A percentile compares a stretch with the other conserved stretches of the same genome.
phyloP scores from a whole-genome alignment of 140 eudicot genomes.

The Erigeron philadelphicus region DNA sequence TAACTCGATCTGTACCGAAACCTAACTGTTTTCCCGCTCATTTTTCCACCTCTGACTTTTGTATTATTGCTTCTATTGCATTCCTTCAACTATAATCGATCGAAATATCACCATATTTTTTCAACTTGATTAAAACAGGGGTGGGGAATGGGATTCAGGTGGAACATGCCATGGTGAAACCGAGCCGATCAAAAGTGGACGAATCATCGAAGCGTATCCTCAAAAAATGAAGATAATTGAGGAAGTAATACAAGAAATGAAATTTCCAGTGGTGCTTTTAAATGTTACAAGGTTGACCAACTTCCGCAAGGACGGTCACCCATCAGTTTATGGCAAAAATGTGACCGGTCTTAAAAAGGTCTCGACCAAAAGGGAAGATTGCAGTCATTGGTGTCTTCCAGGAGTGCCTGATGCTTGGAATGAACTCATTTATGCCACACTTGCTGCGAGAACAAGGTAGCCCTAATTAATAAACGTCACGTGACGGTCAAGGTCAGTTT shows the following conservation, averaged over 20 bases:
- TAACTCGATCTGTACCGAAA: too few species aligned
- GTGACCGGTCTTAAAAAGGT: conserved; percentile 45
- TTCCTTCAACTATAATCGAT: neutral
- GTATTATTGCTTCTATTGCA: neutral
- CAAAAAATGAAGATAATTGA: conserved; percentile 73
- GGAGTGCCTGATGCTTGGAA: conserved; percentile 99
- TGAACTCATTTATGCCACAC: conserved; percentile 75
- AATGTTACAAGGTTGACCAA: conserved; percentile 81
- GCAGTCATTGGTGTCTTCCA: conserved; percentile 99
- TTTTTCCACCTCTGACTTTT: neutral
- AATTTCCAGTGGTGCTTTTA: conserved; percentile 56
- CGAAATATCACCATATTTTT: conserved; percentile 6
- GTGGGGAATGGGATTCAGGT: conserved; percentile 99
- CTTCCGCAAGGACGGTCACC: conserved; percentile 90
- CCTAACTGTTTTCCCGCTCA: neutral
- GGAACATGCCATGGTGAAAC: conserved; percentile 82
- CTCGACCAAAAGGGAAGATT: conserved; percentile 65
- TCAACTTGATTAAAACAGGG: conserved; percentile 39
- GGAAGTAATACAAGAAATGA: conserved; percentile 59
- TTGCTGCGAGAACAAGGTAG: conserved; percentile 33
- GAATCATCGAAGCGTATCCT: conserved; percentile 66
- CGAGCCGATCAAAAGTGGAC: conserved; percentile 49
- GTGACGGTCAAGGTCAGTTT: neutral
- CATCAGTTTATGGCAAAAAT: conserved; percentile 73
- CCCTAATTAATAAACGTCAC: conserved; percentile 9